Base-by-base conservation (phyloP, 805 yeast species). In the Spathaspora girioi region DNA sequence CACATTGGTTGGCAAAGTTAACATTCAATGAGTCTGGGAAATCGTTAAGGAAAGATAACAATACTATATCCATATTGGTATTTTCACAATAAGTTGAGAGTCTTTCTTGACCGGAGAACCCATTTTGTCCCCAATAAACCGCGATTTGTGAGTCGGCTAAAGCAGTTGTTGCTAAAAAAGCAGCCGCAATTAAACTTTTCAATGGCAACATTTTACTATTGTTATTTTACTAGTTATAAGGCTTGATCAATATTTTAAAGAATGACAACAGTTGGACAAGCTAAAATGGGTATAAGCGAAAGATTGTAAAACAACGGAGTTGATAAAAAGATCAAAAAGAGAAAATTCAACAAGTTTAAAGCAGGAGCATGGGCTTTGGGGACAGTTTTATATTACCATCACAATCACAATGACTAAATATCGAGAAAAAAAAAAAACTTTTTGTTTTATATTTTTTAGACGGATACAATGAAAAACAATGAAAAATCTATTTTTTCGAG, bases 41-140 rank as follows among this genome's bases (percentile, higher is more conserved):
- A 14, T 70, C 65, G 50, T 78, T 69, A 60, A 90, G 65, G 68
- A 91, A 91, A 1, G 97, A 79, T 35, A 89, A 61, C 12, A 90
- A 61, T 51, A 85, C 70, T 49, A 87, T 79, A 58, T 88, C 96
- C 31, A 87, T 89, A 44, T 82, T 76, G 50, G 80, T 79, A 51
- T 81, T 73, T 53, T 75, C 71, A 74, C 96, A 89, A 73, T 87
- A 87, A 44, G 59, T 45, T 19, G 56, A 46, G 58, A 70, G 60
- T 43, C 59, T 46, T 49, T 69, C 52, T 50, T 68, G 69, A 54
- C 69, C 67, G 27, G 55, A 55, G 19, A 51, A 57, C 38, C 62
- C 56, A 48, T 55, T 58, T 51, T 59, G 63, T 14, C 63, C 63
- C 63, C 63, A 59, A 29, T 59, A 59, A n/a, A 58, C 48, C 5